Evolutionary conservation across 805 yeast species (phyloP).

Genomic region (Sungouiozyma ichnusensis): DNA sequence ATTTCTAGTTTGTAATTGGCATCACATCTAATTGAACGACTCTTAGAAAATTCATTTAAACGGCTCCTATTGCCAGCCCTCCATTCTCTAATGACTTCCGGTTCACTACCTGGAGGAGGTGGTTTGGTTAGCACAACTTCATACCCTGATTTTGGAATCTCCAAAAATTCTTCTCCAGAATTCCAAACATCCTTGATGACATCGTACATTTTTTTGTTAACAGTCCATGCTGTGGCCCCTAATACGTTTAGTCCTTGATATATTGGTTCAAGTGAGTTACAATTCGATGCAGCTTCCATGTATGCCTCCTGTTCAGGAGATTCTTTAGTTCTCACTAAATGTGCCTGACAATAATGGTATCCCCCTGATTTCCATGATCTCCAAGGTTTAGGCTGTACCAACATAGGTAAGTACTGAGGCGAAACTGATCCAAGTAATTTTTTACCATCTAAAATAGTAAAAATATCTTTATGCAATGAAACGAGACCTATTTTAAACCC

Average conservation of each 20-base stretch:
- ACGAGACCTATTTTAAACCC: conserved; percentile 79
- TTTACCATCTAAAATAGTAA: conserved; percentile 57
- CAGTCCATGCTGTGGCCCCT: conserved; percentile 88
- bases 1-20: conserved; percentile 87
- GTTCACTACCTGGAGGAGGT: conserved; percentile 62
- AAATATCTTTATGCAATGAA: conserved; percentile 59
- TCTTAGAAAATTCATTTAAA: conserved; percentile 50
- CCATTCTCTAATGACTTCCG: conserved; percentile 59
- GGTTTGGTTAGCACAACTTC: conserved; percentile 40
- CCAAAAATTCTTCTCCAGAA: conserved; percentile 60
- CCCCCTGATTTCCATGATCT: conserved; percentile 76
- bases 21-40: conserved; percentile 86
- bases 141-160: conserved; percentile 53
- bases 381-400: conserved; percentile 88
- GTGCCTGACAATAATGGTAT: conserved; percentile 51
- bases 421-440: conserved; percentile 53
- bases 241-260: conserved; percentile 76
- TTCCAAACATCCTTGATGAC: conserved; percentile 80
- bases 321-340: conserved; percentile 66
- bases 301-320: conserved; percentile 87
- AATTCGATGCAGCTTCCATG: conserved; percentile 69
- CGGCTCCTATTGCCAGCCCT: conserved; percentile 47
- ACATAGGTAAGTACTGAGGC: conserved; percentile 89
- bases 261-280: conserved; percentile 53
- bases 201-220: conserved; percentile 60